Evolutionary conservation across 176 grass and related monocot genomes (phyloP), one percentile per base, ranked within the genome.

Genomic region (Oryza officinalis): DNA sequence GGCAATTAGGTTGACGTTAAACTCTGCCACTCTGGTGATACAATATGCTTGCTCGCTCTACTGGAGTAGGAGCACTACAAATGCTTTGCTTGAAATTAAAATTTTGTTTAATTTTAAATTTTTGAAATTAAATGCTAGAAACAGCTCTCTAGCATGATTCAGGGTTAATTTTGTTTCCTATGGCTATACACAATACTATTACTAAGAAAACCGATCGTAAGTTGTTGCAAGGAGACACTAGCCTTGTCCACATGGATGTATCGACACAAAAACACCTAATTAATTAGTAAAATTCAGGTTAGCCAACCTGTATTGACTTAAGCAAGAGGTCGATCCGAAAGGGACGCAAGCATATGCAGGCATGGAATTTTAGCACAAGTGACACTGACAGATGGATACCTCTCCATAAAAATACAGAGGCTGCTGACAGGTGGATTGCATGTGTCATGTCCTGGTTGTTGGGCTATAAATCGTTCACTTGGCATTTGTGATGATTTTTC

Each of bases 231-330:
- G 9, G 4, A 26, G 33, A 25, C 22, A n/a, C 38, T 72, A 22
- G 18, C 50, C 18, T 45, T n/a, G 12, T 74, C 68, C 38, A 11
- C 35, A 71, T 8, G 14, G 46, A 69, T 47, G 40, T 1, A 5
- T 6, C 43, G 59, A 20, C 61, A 18, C 26, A 68, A 80, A 80
- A 80, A 31, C 20, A 52, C 61, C 11, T 22, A 2, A 47, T 46
- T 43, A 60, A 47, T 46, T 43, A 60, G 73, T 44, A 61, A 63
- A 85, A 71, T 15, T 27, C 6, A 61, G 11, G 23, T 35, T 67
- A 67, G 77, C 60, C 69, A 74, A 26, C 84, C 41, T 49, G 44
- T 72, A 20, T 65, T 86, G 84, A 80, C 84, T 41, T 31, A 18
- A 44, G 22, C 25, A 57, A 67, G 30, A 47, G 52, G 45, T 47